Conservation (phyloP, 169 alveolate species). For the Plasmodium cynomolgi region DNA sequence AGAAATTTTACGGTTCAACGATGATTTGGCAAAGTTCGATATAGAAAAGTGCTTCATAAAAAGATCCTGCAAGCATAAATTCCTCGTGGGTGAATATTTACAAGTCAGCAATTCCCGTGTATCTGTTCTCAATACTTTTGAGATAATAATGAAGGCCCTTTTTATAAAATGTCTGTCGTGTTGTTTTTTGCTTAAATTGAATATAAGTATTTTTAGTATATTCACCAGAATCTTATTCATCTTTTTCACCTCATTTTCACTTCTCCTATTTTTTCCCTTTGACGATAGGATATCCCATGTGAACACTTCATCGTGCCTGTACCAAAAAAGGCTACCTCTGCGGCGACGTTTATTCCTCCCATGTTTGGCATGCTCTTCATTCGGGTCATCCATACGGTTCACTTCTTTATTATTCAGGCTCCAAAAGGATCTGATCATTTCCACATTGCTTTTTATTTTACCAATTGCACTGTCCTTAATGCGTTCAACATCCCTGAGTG, state of each 20-base stretch:
- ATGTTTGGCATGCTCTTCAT: neutral
- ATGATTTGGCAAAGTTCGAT: constrained; percentile 16
- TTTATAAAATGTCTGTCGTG: constrained; percentile 41
- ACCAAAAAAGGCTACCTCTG: constrained; percentile 32
- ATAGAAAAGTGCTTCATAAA: constrained; percentile 41
- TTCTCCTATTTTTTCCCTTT: constrained; percentile 34
- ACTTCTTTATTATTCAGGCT: neutral
- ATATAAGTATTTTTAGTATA: constrained; percentile 43
- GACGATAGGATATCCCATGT: constrained; percentile 57
- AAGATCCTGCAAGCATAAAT: constrained; percentile 8
- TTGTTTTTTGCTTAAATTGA: constrained; percentile 25
- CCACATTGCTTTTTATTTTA: neutral
- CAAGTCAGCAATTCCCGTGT: constrained; percentile 26
- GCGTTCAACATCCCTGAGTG: neutral
- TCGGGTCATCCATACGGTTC: neutral
- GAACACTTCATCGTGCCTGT: constrained; percentile 37
- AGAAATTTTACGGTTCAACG: constrained; percentile 37
- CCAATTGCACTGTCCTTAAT: neutral
- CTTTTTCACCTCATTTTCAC: constrained; percentile 28
- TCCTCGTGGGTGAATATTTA: constrained; percentile 1
- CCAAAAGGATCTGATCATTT: neutral
- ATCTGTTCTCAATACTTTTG: constrained; percentile 46
- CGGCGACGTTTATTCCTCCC: constrained; percentile 1
- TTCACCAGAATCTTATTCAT: constrained; percentile 33
- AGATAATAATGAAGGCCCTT: constrained; percentile 41